Base-by-base conservation (phyloP, 2,329 filamentous ascomycete species). In the Setomelanomma holmii region DNA sequence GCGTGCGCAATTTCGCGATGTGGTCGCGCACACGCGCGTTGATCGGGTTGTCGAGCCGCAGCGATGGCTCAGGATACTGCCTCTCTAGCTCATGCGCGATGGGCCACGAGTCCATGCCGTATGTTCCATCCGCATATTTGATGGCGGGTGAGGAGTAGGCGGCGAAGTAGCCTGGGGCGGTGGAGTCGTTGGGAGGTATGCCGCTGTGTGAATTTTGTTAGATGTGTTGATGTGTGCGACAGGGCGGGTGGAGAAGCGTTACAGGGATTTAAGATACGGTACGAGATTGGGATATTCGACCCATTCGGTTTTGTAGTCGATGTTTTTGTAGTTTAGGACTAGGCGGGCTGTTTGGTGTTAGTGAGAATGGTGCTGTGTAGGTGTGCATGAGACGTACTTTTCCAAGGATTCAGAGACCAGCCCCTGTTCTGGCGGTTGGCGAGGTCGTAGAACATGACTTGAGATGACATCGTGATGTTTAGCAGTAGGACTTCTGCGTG, bases 351-450 rank as follows among this genome's bases (percentile, higher is more conserved):
- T 5, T n/a, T 6, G 3, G 1, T 12, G 39, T 53, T 16, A 62
- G 55, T 23, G 40, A 36, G 33, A 22, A 2, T n/a, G 12, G 1
- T 4, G n/a, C 23, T 4, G 14, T 10, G 8, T 7, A 30, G 34
- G 10, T 11, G 8, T 17, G 24, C 4, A 2, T 17, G 16, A n/a
- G n/a, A 69, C 71, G 62, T 74, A 88, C 86, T 85, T 75, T 88
- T 90, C 87, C 87, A 90, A 0, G 87, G 83, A 67, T 90, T 91
- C 40, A 84, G 74, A 1, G 86, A 88, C 88, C 88, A 90, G 44
- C 76, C 67, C 6, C 73, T 74, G 34, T 76, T 69, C 14, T 75
- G 73, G 66, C 78, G 82, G 71, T 79, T 85, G 2, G 86, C 83
- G 2, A 90, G 71, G 67, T 90, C 88, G 60, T 84, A 89, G 1